These are phyloP conservation scores for Cyclospora cayetanensis DNA, from an alignment of 169 alveolate species.

Conservation along the genomic window DNA sequence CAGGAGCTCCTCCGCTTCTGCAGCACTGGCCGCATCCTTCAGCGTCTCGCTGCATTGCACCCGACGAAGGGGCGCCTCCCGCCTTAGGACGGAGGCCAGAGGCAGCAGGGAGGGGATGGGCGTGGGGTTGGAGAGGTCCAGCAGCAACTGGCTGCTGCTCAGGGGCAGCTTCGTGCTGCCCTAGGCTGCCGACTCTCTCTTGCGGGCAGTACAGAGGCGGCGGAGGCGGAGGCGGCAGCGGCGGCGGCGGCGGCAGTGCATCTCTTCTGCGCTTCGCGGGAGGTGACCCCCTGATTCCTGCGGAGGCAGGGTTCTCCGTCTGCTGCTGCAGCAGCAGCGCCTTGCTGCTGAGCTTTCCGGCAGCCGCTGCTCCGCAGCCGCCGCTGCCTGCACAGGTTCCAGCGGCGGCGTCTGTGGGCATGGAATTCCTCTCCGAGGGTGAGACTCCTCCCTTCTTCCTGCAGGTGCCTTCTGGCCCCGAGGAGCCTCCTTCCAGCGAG, in stretches of 20 bases:
- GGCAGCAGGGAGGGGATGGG: slow-evolving; percentile 44
- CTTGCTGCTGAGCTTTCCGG: background rate
- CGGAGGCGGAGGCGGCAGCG: background rate
- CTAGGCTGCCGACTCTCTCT: background rate
- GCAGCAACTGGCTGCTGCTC: slow-evolving; percentile 30
- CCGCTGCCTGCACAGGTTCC: background rate
- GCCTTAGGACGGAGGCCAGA: background rate
- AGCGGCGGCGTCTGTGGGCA: background rate
- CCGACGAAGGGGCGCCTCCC: background rate
- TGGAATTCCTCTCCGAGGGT: too few relatives aligned
- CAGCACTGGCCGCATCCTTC: slow-evolving; percentile 14
- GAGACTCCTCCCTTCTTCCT: slow-evolving; percentile 18
- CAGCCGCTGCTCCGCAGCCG: background rate
- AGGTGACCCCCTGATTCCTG: background rate
- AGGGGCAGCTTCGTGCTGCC: background rate
- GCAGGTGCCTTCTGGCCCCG: background rate
- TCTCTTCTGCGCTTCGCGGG: background rate
- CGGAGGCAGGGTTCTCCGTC: background rate
- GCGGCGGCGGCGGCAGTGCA: background rate
- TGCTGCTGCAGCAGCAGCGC: background rate
- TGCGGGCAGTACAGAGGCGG: background rate
- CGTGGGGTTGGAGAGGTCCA: slow-evolving; percentile 30
- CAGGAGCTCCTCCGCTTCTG: too few relatives aligned
- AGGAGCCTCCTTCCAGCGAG: background rate
- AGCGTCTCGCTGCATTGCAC: background rate